These are phyloP conservation scores for Trichoderma sp. DNA, from an alignment of 2,329 filamentous ascomycete genomes.

Conservation along the genomic window DNA sequence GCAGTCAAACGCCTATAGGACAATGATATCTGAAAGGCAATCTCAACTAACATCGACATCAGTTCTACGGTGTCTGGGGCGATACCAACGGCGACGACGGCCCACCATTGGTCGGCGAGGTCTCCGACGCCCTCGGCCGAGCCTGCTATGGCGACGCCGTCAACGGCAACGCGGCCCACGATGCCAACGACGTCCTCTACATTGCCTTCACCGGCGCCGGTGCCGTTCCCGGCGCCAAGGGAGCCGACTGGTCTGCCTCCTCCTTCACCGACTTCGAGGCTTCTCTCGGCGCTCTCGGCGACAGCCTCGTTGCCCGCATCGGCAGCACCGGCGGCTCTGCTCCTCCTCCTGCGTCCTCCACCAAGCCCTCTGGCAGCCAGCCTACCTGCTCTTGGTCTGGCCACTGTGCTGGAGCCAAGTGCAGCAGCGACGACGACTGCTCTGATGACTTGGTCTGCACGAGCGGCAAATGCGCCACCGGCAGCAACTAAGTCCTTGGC, in stretches of 20 bases:
- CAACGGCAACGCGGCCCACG: constrained; percentile 49
- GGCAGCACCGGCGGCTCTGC: not conserved
- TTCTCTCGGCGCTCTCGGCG: constrained; percentile 51
- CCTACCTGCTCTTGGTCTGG: constrained; percentile 22
- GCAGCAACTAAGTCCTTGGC: constrained; percentile 2
- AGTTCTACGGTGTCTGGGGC: constrained; percentile 62
- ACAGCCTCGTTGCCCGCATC: constrained; percentile 49
- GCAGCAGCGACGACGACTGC: constrained; percentile 24
- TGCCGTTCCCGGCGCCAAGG: constrained; percentile 56
- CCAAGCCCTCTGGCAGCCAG: not conserved
- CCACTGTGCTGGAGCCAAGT: constrained; percentile 23
- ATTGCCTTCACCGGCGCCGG: constrained; percentile 59
- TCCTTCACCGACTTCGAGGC: constrained; percentile 48
- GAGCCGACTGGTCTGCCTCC: constrained; percentile 56
- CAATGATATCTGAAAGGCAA: too few species aligned
- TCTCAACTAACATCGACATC: not conserved
- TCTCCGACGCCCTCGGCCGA: constrained; percentile 56
- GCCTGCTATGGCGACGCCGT: constrained; percentile 56
- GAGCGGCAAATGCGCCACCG: not conserved
- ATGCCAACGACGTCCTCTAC: constrained; percentile 59
- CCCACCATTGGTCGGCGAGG: constrained; percentile 53
- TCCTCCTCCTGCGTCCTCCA: not conserved
- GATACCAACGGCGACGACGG: constrained; percentile 59
- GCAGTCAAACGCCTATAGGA: not conserved
- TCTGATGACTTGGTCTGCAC: constrained; percentile 26